These are phyloP conservation scores for Abortiporus biennis DNA, from an alignment of 1,284 basidiomycete genomes.

Conservation along the genomic window DNA sequence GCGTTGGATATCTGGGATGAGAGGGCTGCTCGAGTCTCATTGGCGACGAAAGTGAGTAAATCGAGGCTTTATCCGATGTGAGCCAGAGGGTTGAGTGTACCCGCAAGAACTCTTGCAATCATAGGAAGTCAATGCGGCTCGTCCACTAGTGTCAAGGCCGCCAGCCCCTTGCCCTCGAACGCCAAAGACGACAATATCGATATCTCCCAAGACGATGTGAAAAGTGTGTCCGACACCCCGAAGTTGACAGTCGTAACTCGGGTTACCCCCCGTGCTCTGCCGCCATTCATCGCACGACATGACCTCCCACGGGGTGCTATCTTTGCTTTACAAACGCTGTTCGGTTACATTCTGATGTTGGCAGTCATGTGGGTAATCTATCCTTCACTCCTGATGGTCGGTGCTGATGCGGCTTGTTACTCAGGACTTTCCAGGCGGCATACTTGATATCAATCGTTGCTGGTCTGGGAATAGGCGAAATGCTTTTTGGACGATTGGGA, in stretches of 20 bases:
- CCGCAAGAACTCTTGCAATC: neutral
- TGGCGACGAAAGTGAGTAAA: conserved; percentile 57
- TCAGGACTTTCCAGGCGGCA: conserved; percentile 69
- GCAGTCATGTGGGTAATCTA: conserved; percentile 55
- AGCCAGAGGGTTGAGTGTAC: too few relatives aligned
- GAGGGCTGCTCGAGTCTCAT: conserved; percentile 41
- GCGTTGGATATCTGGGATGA: conserved; percentile 54
- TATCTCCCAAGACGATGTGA: too few relatives aligned
- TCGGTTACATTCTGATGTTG: conserved; percentile 63
- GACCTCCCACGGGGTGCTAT: conserved; percentile 60
- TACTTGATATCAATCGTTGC: conserved; percentile 60
- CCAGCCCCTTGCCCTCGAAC: neutral
- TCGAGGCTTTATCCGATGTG: neutral
- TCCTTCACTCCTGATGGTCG: neutral
- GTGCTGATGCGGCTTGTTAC: conserved; percentile 4
- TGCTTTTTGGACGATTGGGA: conserved; percentile 53
- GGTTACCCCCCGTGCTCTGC: conserved; percentile 21
- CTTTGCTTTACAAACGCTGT: conserved; percentile 47
- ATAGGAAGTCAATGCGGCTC: neutral
- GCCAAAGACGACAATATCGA: neutral
- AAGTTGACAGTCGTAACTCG: too few relatives aligned
- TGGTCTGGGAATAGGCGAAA: conserved; percentile 61
- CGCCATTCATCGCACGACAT: conserved; percentile 54
- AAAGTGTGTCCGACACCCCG: neutral
- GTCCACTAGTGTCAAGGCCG: too few relatives aligned